Percentiles rank a stretch among this genome's conserved stretches.
phyloP scores from a whole-genome alignment of 805 yeast species.

The Lachancea fermentati region DNA sequence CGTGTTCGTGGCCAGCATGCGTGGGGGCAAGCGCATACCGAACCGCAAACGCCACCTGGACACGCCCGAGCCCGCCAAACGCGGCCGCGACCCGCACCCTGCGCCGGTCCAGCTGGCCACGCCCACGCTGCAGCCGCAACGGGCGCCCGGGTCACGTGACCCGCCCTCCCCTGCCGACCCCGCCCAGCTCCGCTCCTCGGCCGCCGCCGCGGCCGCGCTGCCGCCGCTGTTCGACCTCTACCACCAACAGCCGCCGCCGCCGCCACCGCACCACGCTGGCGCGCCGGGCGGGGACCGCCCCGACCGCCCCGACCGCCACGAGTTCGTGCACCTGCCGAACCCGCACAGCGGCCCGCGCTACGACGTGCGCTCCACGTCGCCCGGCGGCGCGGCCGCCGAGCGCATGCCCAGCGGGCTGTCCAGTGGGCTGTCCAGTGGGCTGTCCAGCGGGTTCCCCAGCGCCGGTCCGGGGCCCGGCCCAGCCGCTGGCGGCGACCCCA shows the following conservation, averaged over 20 bases:
- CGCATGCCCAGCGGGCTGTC: neutral
- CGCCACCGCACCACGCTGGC: neutral
- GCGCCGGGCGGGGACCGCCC: neutral
- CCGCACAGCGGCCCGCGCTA: neutral
- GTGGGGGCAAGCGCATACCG: conserved; percentile 48
- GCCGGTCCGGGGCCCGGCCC: no score
- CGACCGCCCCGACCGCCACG: neutral
- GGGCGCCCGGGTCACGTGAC: neutral
- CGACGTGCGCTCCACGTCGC: neutral
- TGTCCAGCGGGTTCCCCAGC: no score
- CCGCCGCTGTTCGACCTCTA: neutral
- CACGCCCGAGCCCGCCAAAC: neutral
- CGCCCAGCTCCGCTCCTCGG: neutral
- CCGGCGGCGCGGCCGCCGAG: neutral
- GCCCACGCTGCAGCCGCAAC: neutral
- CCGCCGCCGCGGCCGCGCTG: neutral
- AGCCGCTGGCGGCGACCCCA: no score
- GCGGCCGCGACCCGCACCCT: no score
- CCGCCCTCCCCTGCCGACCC: neutral
- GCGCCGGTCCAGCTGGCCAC: no score
- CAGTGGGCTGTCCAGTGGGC: neutral
- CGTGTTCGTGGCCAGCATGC: conserved; percentile 48
- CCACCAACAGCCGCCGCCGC: neutral
- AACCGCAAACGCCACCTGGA: conserved; percentile 8
- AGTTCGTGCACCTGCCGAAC: neutral